phyloP scores from a whole-genome alignment of 805 yeast species.

The Suhomyces pyralidae region DNA sequence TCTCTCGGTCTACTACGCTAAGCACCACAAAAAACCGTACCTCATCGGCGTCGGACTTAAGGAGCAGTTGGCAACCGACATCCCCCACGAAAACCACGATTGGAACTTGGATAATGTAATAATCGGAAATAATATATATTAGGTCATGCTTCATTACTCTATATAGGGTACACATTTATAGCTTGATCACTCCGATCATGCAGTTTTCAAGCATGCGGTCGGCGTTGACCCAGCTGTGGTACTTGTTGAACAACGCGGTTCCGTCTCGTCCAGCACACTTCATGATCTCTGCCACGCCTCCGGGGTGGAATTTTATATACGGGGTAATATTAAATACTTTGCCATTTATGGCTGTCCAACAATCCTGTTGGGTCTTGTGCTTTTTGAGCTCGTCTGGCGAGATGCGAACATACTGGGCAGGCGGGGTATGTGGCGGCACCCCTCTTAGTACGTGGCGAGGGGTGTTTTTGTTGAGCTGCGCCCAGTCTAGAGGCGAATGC shows the following conservation, averaged over 20 bases:
- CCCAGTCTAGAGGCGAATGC: conserved; percentile 88
- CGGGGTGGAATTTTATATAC: conserved; percentile 86
- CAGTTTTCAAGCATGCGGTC: conserved; percentile 80
- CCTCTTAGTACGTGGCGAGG: conserved; percentile 53
- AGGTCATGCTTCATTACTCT: neutral
- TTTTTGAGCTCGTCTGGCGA: conserved; percentile 54
- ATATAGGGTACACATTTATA: too few species aligned
- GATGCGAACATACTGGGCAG: conserved; percentile 47
- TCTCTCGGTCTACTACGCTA: conserved; percentile 20
- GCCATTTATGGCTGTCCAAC: conserved; percentile 81
- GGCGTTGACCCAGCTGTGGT: conserved; percentile 72
- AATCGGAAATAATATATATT: conserved; percentile 26
- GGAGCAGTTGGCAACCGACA: conserved; percentile 53
- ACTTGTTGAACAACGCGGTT: conserved; percentile 68
- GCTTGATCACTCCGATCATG: conserved; percentile 55
- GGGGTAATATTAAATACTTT: conserved; percentile 85
- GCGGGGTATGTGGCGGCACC: conserved; percentile 50
- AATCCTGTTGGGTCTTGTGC: conserved; percentile 64
- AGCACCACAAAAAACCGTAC: conserved; percentile 31
- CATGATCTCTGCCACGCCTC: conserved; percentile 78
- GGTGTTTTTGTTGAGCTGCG: conserved; percentile 45
- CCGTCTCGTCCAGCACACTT: conserved; percentile 83
- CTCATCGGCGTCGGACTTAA: conserved; percentile 63
- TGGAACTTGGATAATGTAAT: conserved; percentile 55
- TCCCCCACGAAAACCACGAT: conserved; percentile 67